Percentiles rank a stretch among this genome's conserved stretches.
phyloP scores from a whole-genome alignment of 768 basidiomycete species.

The Amanita thiersii region DNA sequence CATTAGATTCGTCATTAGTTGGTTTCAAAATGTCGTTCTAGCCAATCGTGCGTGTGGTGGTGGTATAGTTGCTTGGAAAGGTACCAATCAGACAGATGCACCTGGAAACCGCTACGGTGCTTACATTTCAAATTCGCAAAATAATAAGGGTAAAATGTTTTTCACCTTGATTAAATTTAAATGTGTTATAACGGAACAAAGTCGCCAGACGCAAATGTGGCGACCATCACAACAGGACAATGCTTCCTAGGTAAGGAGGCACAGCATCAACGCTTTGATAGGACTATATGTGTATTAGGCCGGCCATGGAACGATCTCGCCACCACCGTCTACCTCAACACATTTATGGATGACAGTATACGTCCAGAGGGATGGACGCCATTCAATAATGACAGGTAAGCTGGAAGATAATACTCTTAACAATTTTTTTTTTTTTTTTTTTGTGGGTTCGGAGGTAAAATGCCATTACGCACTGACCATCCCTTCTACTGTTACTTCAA shows the following conservation, averaged over 20 bases:
- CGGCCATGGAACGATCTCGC: constrained; percentile 61
- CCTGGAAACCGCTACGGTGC: constrained; percentile 46
- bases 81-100: constrained; percentile 43
- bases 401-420: neutral
- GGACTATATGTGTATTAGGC: constrained; percentile 16
- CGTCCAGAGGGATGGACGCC: constrained; percentile 42
- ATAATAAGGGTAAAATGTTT: constrained; percentile 38
- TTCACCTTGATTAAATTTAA: neutral
- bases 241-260: constrained; percentile 41
- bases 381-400: constrained; percentile 33
- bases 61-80: constrained; percentile 58
- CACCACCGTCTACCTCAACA: constrained; percentile 42
- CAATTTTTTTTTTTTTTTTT: too few species aligned
- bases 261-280: neutral
- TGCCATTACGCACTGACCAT: too few species aligned
- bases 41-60: constrained; percentile 62
- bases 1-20: constrained; percentile 24
- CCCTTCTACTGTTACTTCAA: too few species aligned
- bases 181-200: constrained; percentile 13
- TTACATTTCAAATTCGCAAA: constrained; percentile 45
- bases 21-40: constrained; percentile 51
- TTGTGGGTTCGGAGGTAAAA: too few species aligned
- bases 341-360: constrained; percentile 52
- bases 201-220: constrained; percentile 54
- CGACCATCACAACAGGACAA: constrained; percentile 29